phyloP scores from a whole-genome alignment of 768 basidiomycete species.

The Tremella mesenterica region DNA sequence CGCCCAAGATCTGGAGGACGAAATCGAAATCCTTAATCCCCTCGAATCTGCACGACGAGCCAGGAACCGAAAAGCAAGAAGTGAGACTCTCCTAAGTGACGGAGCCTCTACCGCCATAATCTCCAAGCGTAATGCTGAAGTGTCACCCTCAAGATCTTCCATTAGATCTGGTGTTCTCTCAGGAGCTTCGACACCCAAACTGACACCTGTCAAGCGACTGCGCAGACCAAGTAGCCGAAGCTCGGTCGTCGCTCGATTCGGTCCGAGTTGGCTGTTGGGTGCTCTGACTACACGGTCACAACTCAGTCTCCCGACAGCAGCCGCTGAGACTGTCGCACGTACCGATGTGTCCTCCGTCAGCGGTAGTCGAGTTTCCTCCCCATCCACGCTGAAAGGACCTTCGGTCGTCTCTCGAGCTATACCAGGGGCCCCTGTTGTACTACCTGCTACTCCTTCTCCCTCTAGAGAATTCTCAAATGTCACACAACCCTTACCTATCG shows the following conservation, averaged over 20 bases:
- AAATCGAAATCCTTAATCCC: constrained; percentile 2
- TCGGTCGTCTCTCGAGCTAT: constrained; percentile 13
- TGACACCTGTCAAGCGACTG: constrained; percentile 28
- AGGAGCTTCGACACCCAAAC: constrained; percentile 28
- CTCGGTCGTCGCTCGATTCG: constrained; percentile 28
- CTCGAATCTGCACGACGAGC: no score
- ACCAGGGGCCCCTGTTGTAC: constrained; percentile 20
- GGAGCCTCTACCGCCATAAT: constrained; percentile 2
- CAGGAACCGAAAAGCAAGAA: no score
- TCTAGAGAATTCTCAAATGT: neutral
- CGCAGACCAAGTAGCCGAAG: constrained; percentile 22
- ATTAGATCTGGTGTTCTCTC: constrained; percentile 7
- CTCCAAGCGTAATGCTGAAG: constrained; percentile 15
- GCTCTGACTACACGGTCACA: constrained; percentile 25
- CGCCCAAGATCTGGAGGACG: neutral
- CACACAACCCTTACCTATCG: constrained; percentile 22
- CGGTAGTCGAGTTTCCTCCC: constrained; percentile 9
- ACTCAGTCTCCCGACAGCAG: constrained; percentile 33
- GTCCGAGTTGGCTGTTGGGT: constrained; percentile 33
- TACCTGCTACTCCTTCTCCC: constrained; percentile 14
- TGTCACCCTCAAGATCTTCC: constrained; percentile 3
- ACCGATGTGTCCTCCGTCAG: constrained; percentile 20
- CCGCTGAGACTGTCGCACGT: constrained; percentile 24
- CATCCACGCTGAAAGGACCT: neutral
- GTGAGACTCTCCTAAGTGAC: no score